phyloP scores from a whole-genome alignment of 139 green algal species.

The Zygnema circumcarinatum region DNA sequence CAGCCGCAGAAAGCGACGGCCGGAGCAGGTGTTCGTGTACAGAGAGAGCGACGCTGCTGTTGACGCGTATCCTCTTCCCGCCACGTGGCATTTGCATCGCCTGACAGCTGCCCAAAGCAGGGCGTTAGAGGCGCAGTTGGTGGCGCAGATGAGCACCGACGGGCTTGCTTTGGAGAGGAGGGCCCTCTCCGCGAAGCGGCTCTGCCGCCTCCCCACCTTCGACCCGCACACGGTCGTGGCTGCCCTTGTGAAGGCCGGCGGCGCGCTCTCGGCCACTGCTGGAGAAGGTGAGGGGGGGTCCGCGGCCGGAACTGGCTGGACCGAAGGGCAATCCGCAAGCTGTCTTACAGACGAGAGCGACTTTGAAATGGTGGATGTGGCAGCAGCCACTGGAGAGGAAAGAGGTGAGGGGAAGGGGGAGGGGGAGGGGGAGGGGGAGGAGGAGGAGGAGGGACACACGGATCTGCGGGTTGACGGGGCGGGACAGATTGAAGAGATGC shows the following conservation, averaged over 20 bases:
- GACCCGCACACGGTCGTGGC: neutral
- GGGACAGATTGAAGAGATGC: neutral
- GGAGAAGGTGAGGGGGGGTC: neutral
- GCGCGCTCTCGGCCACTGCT: neutral
- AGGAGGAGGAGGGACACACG: neutral
- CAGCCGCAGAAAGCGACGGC: neutral
- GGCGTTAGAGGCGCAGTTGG: neutral
- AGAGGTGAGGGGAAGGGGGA: neutral
- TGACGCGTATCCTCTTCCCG: neutral
- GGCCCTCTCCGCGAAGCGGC: neutral
- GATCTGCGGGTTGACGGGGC: neutral
- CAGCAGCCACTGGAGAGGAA: neutral
- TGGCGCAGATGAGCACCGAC: neutral
- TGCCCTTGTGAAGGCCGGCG: neutral
- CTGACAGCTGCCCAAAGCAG: neutral
- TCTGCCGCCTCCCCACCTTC: constrained; percentile 11
- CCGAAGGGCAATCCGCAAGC: neutral
- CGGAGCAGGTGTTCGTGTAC: neutral
- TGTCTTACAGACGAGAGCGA: constrained; percentile 10
- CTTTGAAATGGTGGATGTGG: constrained; percentile 1
- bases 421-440: neutral
- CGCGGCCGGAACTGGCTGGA: neutral
- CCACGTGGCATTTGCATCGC: neutral
- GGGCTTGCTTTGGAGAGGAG: neutral
- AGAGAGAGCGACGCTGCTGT: neutral